These are phyloP conservation scores for Mycena maculata DNA, from an alignment of 768 basidiomycete genomes.

Conservation along the genomic window DNA sequence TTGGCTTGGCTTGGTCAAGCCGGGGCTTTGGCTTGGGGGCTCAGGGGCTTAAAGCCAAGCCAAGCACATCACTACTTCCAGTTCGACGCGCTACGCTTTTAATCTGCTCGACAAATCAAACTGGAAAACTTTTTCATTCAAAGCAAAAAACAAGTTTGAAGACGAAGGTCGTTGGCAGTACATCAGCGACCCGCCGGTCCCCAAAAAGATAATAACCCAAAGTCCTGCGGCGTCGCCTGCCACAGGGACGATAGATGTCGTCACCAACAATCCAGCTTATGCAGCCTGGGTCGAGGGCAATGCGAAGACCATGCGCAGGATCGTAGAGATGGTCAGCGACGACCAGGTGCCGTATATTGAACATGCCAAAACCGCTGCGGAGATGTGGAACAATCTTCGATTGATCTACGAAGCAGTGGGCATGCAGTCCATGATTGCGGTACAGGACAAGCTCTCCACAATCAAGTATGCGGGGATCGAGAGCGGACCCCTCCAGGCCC, in stretches of 20 bases:
- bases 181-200: background rate
- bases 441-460: background rate
- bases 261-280: background rate
- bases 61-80: too few species aligned
- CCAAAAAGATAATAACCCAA: background rate
- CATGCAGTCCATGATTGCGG: background rate
- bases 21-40: too few species aligned
- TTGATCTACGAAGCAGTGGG: background rate
- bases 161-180: slow-evolving; percentile 9
- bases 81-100: background rate
- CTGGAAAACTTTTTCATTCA: slow-evolving; percentile 3
- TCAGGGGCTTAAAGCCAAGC: too few species aligned
- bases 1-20: too few species aligned
- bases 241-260: background rate
- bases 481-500: background rate
- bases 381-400: slow-evolving; percentile 1
- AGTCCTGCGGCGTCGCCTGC: background rate
- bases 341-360: slow-evolving; percentile 1
- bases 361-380: background rate
- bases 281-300: slow-evolving; percentile 3
- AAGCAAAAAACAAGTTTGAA: background rate
- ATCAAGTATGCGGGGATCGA: background rate
- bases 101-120: background rate
- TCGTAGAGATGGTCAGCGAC: slow-evolving; percentile 13
- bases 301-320: slow-evolving; percentile 6